Evolutionary conservation across 768 basidiomycete genomes (phyloP), one percentile per base, ranked within the genome.

Genomic region (Suillus variegatus): DNA sequence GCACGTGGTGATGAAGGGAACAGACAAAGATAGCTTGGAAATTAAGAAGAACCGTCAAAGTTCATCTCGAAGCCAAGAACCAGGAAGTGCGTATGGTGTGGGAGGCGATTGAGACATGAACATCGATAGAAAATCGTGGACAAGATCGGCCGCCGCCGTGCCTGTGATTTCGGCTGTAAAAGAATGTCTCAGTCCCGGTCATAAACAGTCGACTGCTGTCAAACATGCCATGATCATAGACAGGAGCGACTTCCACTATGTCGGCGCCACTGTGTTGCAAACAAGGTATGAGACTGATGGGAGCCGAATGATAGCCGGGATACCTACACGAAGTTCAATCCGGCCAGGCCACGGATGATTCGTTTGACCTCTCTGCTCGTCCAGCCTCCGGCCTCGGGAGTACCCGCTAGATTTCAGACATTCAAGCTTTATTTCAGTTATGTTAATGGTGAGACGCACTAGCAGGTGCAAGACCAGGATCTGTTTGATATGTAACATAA

Each of bases 301-400:
- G 6, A 32, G 41, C 22, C 3, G n/a, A 20, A 32, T 13, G 4
- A 43, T 60, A 32, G 25, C 16, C 9, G 66, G 20, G 25, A 68
- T 69, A 68, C 88, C 56, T 78, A 92, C 92, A 94, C 87, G 64
- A 93, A 88, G 73, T 93, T 92, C 41, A 95, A 78, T 6, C 92
- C 92, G 2, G 85, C 85, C 14, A 94, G 81, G 16, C 93, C 93
- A 65, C 93, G 86, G 60, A 94, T 81, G 69, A 93, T 91, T 43
- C 90, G 85, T 71, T 93, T 93, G 49, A 92, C 81, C 76, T 94
- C 93, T 57, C 92, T 86, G 22, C 86, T 88, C 4, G 93, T 92
- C 92, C 91, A 93, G 14, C 93, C 93, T 40, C 93, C 93, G 2
- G 89, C 82, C 74, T 94, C 93, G 16, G 93, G 93, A 1, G 93